phyloP scores from a whole-genome alignment of 148 eudicot genomes.

The Persicaria tinctoria region DNA sequence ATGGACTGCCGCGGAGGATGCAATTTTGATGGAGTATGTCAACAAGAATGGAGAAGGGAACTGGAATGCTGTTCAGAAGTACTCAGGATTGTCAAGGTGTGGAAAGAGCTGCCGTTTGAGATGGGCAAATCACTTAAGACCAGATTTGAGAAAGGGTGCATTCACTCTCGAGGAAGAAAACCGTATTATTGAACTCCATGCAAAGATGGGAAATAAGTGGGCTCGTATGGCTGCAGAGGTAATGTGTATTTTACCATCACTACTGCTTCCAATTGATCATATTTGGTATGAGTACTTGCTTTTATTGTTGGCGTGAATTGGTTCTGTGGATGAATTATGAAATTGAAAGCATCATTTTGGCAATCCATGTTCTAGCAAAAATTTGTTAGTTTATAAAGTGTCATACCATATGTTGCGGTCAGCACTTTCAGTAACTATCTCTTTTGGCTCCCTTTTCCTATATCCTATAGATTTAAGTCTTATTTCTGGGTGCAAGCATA shows the following conservation, averaged over 20 bases:
- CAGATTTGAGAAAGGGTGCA: constrained; percentile 78
- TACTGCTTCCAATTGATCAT: background rate
- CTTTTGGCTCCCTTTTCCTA: background rate
- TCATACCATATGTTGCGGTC: background rate
- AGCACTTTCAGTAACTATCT: background rate
- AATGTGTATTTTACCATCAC: constrained; percentile 10
- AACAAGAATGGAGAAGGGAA: constrained; percentile 85
- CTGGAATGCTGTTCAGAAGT: constrained; percentile 89
- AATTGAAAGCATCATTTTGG: background rate
- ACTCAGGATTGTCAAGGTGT: constrained; percentile 81
- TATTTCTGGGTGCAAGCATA: background rate
- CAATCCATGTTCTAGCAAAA: background rate
- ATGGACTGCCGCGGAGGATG: constrained; percentile 89
- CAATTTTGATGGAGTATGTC: constrained; percentile 72
- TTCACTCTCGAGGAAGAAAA: constrained; percentile 72
- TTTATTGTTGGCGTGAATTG: background rate
- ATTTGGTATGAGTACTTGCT: background rate
- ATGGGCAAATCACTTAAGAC: constrained; percentile 96
- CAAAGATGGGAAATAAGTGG: constrained; percentile 96
- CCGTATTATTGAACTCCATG: constrained; percentile 79
- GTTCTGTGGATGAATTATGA: background rate
- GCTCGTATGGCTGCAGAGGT: constrained; percentile 95
- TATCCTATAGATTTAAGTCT: background rate
- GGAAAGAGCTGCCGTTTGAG: constrained; percentile 94
- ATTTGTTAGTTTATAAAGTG: background rate